Base-by-base conservation (phyloP, 176 grass and related monocot genomes). In the Musa itinerans region DNA sequence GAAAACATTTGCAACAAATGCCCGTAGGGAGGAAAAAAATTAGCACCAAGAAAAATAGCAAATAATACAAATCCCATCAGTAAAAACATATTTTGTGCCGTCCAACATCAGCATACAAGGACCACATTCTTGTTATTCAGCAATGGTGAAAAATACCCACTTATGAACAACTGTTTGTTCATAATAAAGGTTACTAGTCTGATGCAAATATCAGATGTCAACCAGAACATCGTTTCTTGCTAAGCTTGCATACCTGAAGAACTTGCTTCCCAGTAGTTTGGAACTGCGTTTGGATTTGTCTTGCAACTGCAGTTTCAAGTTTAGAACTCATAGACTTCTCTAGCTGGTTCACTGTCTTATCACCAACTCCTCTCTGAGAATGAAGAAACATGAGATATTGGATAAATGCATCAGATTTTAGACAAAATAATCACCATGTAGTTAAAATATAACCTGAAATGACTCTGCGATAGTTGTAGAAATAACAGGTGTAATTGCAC, bases 211-310 rank as follows among this genome's bases (percentile, higher is more conserved):
- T 70, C 68, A 70, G 68, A 50, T 70, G 13, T 23, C 19, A 21
- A 79, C 13, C 13, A 65, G 26, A 69, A 57, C n/a, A 48, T 19
- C 15, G 21, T 13, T 48, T 80, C 5, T 25, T 72, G 55, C 19
- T 21, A 75, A 83, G 50, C 58, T 54, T 74, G 27, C 69, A 76
- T 83, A 98, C 94, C 90, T 98, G 90, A 75, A 98, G 80, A 73
- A 73, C 76, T 86, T 93, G 90, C 74, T 89, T 98, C 25, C 78
- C 78, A 9, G 87, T 83, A 76, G 90, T 85, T 83, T 93, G 88
- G 68, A 98, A 93, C 52, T 98, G 94, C 61, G 78, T 72, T 85
- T 98, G 94, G 76, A 91, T 86, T 85, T 93, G 94, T 82, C 85
- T 98, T 69, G 76, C 83, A 34, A 93, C 72, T 25, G 80, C 83